These are phyloP conservation scores for Polytrichum formosum DNA, from an alignment of 225 moss, liverwort and hornwort genomes.

Conservation along the genomic window DNA sequence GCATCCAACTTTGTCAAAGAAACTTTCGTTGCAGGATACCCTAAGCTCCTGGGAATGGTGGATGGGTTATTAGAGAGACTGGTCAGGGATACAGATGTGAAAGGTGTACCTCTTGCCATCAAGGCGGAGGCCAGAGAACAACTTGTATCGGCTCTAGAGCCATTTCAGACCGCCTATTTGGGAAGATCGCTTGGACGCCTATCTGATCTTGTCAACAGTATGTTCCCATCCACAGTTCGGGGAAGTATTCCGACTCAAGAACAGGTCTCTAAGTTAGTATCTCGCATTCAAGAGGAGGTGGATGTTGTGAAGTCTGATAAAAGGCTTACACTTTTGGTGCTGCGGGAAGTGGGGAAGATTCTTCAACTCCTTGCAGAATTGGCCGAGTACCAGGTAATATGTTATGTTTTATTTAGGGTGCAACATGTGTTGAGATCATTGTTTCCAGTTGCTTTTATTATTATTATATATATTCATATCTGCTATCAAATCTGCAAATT, in stretches of 20 bases:
- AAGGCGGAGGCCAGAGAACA: constrained; percentile 79
- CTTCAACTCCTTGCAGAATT: constrained; percentile 85
- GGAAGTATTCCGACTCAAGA: constrained; percentile 96
- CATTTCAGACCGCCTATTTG: constrained; percentile 92
- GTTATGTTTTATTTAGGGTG: not conserved
- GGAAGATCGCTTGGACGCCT: constrained; percentile 74
- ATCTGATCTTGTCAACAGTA: constrained; percentile 83
- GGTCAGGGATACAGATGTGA: constrained; percentile 81
- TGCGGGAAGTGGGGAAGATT: constrained; percentile 85
- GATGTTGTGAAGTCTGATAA: constrained; percentile 77
- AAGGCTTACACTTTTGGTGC: constrained; percentile 73
- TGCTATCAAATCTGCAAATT: too few relatives aligned
- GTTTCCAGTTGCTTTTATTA: too few relatives aligned
- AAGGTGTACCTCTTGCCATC: constrained; percentile 84
- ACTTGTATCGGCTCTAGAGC: constrained; percentile 83
- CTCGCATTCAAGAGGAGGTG: constrained; percentile 90
- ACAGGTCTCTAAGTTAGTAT: constrained; percentile 73
- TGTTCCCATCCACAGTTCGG: constrained; percentile 81
- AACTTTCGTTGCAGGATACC: constrained; percentile 89
- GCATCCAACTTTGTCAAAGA: constrained; percentile 97
- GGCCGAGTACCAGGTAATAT: constrained; percentile 73
- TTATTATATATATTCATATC: too few relatives aligned
- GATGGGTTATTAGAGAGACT: constrained; percentile 82
- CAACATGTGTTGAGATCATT: not conserved
- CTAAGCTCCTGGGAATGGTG: constrained; percentile 85